Base-by-base conservation (phyloP, 805 yeast species). In the Suhomyces pyralidae region DNA sequence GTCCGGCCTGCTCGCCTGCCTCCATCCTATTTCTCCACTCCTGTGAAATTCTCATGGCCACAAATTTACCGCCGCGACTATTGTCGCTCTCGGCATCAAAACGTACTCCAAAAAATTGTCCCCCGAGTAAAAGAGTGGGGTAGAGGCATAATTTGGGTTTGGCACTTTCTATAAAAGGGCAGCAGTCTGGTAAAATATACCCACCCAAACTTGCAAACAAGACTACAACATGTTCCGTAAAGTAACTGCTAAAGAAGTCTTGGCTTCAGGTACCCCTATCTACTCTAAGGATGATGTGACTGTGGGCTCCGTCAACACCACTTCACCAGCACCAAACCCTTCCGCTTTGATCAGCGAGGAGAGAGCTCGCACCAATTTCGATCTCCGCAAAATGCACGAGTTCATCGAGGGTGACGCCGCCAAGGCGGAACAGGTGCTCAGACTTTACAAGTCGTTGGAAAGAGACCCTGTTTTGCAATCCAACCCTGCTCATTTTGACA, bases 391-490 rank as follows among this genome's bases (percentile, higher is more conserved):
- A 47, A 62, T 84, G 76, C 82, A 83, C 65, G 71, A 76, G 34
- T 84, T 84, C 62, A 61, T 84, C 53, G 89, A 84, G 60, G 81
- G 81, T 43, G 79, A 82, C 3, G 68, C 73, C 22, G 73, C 75
- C 36, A 73, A 73, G 43, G 77, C 85, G 6, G 68, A 68, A 9
- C 30, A 38, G 10, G 28, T 48, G 12, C 46, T 48, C 36, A 26
- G 51, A 12, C 66, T 72, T 51, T 78, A 82, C n/a, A 79, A 79
- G 55, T 59, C 63, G 15, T 65, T 85, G 58, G 84, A 83, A 61
- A 76, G 84, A 58, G 93, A 87, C 65, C 91, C 91, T 1, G 68
- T 86, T 14, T 72, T 87, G 52, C 76, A 79, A 40, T 77, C 83
- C 1, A 76, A 77, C 38, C 71, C 83, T 5, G 64, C 73, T 34